Evolutionary conservation across 805 yeast species (phyloP).

Genomic region (Pichia heedii): DNA sequence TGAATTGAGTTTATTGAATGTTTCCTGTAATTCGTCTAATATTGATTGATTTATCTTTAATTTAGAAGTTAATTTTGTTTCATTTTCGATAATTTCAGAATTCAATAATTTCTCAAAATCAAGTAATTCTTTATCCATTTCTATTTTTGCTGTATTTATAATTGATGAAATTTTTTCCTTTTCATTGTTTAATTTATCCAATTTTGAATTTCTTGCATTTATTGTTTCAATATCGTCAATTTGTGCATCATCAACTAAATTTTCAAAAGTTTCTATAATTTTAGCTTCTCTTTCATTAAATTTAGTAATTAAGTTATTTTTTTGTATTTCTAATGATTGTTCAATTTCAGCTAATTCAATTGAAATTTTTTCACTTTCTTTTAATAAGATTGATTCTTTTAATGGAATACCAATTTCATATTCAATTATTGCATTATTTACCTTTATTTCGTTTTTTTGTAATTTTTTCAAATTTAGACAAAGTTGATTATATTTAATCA

Average conservation of each 20-base stretch:
- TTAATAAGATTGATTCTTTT: neutral
- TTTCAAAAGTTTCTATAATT: constrained; percentile 14
- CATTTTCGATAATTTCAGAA: neutral
- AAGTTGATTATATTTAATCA: constrained; percentile 1
- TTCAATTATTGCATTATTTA: constrained; percentile 1
- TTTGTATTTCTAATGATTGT: constrained; percentile 24
- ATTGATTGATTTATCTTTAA: constrained; percentile 1
- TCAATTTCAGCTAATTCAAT: neutral
- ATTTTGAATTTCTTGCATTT: constrained; percentile 21
- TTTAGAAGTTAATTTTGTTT: constrained; percentile 1
- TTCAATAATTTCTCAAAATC: constrained; percentile 3
- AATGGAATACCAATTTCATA: constrained; percentile 4
- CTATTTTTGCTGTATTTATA: constrained; percentile 11
- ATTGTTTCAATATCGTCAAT: constrained; percentile 22
- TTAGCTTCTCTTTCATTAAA: constrained; percentile 14
- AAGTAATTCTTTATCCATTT: constrained; percentile 8
- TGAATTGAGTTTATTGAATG: neutral
- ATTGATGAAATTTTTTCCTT: constrained; percentile 20
- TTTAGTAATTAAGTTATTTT: constrained; percentile 22
- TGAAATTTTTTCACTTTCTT: neutral
- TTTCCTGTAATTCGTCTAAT: neutral
- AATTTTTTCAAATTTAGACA: neutral
- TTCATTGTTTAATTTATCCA: constrained; percentile 2
- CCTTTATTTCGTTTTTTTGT: neutral
- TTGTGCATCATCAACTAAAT: constrained; percentile 24